Evolutionary conservation across 192 early-diverging fungal genomes (phyloP), one percentile per base, ranked within the genome.

Genomic region (Gaertneriomyces sp.): DNA sequence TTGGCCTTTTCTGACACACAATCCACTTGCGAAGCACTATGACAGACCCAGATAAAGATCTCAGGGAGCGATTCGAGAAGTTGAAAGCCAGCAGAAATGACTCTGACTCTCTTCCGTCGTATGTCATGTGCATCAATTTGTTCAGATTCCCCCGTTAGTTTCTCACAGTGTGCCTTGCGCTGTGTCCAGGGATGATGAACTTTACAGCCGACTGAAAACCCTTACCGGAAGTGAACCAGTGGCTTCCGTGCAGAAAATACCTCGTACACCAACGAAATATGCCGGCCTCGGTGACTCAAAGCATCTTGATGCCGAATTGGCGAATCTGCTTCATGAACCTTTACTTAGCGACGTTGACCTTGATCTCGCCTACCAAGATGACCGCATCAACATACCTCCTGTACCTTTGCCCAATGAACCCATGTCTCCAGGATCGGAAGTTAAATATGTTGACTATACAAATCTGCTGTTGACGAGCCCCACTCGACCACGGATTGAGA

Each of bases 381-480:
- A 70, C 14, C 51, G 55, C 16, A 70, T 70, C 33, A 49, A 42
- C 33, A 61, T 70, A 38, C 69, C 69, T 39, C 25, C 56, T 9
- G 52, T 45, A 9, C 66, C 66, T 11, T 47, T 69, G 6, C 59
- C 49, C 51, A 40, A 50, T n/a, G 54, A 56, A 56, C 25, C 25
- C 25, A 33, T 33, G 25, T 33, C 25, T 33, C 25, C 25, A 33
- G 16, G 16, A 12, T 39, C 12, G 12, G 16, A 56, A 38, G 8
- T 39, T 38, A 54, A 53, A 40, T 73, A 52, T 58, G 70, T 76
- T 3, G 75, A 76, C 53, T 76, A 69, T 59, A 76, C 75, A 4
- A 51, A 55, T n/a, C 66, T 76, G 7, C 44, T 76, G 25, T 67
- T 76, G 7, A 76, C 75, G 8, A 72, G 70, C 6, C 75, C 75